phyloP scores from a whole-genome alignment of 441 rosid species.

The Pelargonium citronellum region DNA sequence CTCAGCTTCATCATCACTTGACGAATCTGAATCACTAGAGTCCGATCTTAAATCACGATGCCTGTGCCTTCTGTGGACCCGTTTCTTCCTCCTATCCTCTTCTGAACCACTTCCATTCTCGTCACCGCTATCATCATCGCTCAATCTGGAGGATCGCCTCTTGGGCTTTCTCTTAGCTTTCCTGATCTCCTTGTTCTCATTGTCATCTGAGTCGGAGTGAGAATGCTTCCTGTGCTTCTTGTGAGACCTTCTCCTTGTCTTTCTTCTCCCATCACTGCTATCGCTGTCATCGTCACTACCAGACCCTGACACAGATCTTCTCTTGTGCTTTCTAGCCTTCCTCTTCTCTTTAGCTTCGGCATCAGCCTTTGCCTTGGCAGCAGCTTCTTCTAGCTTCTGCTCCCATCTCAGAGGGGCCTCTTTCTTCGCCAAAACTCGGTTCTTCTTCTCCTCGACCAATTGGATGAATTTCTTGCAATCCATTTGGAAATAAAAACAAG shows the following conservation, averaged over 20 bases:
- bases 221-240: slow-evolving; percentile 49
- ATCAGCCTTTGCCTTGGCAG: slow-evolving; percentile 64
- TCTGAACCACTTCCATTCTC: slow-evolving; percentile 40
- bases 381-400: slow-evolving; percentile 77
- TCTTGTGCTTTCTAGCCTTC: slow-evolving; percentile 49
- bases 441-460: slow-evolving; percentile 91
- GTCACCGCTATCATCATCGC: slow-evolving; percentile 37
- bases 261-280: slow-evolving; percentile 38
- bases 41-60: slow-evolving; percentile 31
- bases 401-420: slow-evolving; percentile 94
- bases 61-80: slow-evolving; percentile 38
- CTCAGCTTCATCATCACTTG: slow-evolving; percentile 34
- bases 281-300: slow-evolving; percentile 40
- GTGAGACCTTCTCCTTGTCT: slow-evolving; percentile 44
- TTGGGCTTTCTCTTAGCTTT: slow-evolving; percentile 43
- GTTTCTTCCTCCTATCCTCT: slow-evolving; percentile 43
- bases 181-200: slow-evolving; percentile 48
- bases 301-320: slow-evolving; percentile 37
- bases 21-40: slow-evolving; percentile 32
- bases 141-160: slow-evolving; percentile 36
- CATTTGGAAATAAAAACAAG: slow-evolving; percentile 53
- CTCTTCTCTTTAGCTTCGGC: slow-evolving; percentile 55
- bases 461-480: slow-evolving; percentile 94
- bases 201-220: slow-evolving; percentile 47
- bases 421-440: slow-evolving; percentile 63